Conservation (phyloP, 1,139 yeast genomes). For the Candida gigantensis region DNA sequence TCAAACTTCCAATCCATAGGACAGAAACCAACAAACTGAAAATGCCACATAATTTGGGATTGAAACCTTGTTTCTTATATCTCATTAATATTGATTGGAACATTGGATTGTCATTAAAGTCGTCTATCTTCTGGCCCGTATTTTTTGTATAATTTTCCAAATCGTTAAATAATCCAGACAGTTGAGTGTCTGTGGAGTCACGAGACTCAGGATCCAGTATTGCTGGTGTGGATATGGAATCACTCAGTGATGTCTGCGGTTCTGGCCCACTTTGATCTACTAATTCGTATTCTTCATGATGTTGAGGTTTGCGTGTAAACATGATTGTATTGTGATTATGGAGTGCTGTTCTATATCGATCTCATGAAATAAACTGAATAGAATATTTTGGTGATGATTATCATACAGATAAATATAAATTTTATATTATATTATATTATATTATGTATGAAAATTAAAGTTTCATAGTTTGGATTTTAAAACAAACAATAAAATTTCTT, state of each 20-base stretch:
- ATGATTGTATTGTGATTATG: constrained; percentile 1
- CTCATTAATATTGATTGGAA: constrained; percentile 26
- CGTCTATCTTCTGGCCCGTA: constrained; percentile 15
- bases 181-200: constrained; percentile 19
- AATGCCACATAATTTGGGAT: constrained; percentile 12
- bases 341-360: background rate
- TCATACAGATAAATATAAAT: no score
- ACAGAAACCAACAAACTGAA: constrained; percentile 10
- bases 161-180: constrained; percentile 34
- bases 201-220: constrained; percentile 7
- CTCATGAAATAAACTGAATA: background rate
- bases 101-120: constrained; percentile 26
- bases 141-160: constrained; percentile 22
- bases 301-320: constrained; percentile 10
- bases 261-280: constrained; percentile 17
- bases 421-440: no score
- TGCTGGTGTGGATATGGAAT: constrained; percentile 6
- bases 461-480: no score
- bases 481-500: no score
- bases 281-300: constrained; percentile 26
- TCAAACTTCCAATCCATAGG: constrained; percentile 32
- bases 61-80: constrained; percentile 20
- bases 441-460: no score
- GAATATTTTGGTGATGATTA: background rate
- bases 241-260: constrained; percentile 4